These are phyloP conservation scores for Lagerstroemia speciosa DNA, from an alignment of 345 rosid genomes.

Conservation along the genomic window DNA sequence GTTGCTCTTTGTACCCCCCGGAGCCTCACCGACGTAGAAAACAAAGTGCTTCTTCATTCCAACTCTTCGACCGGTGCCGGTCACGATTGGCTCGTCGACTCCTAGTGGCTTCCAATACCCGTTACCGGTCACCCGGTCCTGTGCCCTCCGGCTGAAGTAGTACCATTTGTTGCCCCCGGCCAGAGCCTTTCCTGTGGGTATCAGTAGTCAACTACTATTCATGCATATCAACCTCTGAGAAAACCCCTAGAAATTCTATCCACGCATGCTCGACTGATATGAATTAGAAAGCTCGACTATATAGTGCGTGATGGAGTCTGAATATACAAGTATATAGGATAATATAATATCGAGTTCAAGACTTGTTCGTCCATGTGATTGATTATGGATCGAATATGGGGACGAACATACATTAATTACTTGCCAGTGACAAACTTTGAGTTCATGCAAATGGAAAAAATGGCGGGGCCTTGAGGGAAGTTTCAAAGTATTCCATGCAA, in stretches of 20 bases:
- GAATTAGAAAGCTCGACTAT: too few relatives aligned
- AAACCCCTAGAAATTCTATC: neutral
- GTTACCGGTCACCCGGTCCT: slow-evolving; percentile 45
- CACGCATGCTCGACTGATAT: neutral
- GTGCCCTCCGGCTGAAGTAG: slow-evolving; percentile 67
- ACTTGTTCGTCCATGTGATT: neutral
- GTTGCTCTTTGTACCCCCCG: slow-evolving; percentile 39
- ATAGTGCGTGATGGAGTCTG: too few relatives aligned
- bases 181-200: slow-evolving; percentile 63
- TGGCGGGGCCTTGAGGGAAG: too few relatives aligned
- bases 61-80: slow-evolving; percentile 36
- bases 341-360: neutral
- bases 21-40: slow-evolving; percentile 54
- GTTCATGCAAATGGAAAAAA: too few relatives aligned
- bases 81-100: slow-evolving; percentile 48
- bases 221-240: neutral
- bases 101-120: slow-evolving; percentile 79
- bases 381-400: too few relatives aligned
- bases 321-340: neutral
- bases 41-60: slow-evolving; percentile 55
- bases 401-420: too few relatives aligned
- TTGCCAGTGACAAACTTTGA: too few relatives aligned
- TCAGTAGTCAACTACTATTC: neutral
- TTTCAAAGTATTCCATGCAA: neutral
- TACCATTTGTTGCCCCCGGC: slow-evolving; percentile 85